These are phyloP conservation scores for Mycosphaerella arachidis DNA, from an alignment of 2,329 filamentous ascomycete genomes.

Conservation along the genomic window DNA sequence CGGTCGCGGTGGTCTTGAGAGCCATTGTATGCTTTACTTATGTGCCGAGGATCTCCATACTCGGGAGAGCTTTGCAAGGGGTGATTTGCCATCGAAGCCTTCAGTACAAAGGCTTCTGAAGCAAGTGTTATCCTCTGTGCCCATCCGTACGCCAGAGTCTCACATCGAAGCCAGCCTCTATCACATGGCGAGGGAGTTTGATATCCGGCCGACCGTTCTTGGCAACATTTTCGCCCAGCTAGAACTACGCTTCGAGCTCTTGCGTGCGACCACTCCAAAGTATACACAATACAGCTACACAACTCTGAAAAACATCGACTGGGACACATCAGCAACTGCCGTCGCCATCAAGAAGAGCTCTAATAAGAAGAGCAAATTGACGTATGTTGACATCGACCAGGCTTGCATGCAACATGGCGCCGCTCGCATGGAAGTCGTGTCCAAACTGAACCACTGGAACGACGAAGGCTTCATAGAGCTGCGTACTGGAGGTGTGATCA, in stretches of 20 bases:
- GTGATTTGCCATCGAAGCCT: slow-evolving; percentile 53
- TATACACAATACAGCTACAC: slow-evolving; percentile 55
- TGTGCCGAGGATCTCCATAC: slow-evolving; percentile 56
- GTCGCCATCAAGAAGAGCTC: slow-evolving; percentile 43
- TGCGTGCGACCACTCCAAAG: slow-evolving; percentile 55
- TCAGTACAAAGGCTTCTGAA: slow-evolving; percentile 48
- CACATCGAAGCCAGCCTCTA: slow-evolving; percentile 45
- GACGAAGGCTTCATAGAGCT: slow-evolving; percentile 49
- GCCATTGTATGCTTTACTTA: slow-evolving; percentile 56
- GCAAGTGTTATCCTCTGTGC: slow-evolving; percentile 45
- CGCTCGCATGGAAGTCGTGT: slow-evolving; percentile 47
- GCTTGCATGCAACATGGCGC: slow-evolving; percentile 34
- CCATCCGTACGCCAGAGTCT: slow-evolving; percentile 2
- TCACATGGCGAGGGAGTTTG: slow-evolving; percentile 47
- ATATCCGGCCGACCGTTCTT: slow-evolving; percentile 50
- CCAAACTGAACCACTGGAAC: slow-evolving; percentile 53
- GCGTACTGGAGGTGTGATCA: slow-evolving; percentile 49
- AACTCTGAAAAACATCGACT: slow-evolving; percentile 27
- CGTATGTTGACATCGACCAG: slow-evolving; percentile 48
- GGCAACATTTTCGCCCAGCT: slow-evolving; percentile 56
- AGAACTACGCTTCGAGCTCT: slow-evolving; percentile 54
- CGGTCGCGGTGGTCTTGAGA: slow-evolving; percentile 71
- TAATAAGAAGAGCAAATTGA: slow-evolving; percentile 41
- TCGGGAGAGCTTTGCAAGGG: slow-evolving; percentile 56
- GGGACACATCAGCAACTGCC: slow-evolving; percentile 41